Percentiles rank a stretch among this genome's conserved stretches.
These are phyloP conservation scores for Alternaria viburni DNA, from an alignment of 2,329 filamentous ascomycete species.

Conservation along the genomic window DNA sequence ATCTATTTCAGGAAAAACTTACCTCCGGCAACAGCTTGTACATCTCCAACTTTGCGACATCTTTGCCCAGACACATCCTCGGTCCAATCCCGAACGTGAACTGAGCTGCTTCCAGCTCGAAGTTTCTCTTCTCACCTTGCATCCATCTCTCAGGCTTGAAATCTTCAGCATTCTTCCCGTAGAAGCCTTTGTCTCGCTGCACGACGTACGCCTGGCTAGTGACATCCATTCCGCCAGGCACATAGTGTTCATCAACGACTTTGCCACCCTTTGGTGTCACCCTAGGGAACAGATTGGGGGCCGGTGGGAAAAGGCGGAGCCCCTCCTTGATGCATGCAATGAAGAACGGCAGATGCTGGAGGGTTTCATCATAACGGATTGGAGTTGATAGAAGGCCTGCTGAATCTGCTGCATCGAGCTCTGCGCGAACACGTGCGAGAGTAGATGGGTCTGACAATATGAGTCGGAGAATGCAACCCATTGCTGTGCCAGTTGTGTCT, in stretches of 20 bases:
- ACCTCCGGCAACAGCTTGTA: constrained; percentile 45
- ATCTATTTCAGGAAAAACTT: constrained; percentile 6
- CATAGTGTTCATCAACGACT: constrained; percentile 49
- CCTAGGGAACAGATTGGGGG: constrained; percentile 59
- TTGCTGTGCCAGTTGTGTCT: constrained; percentile 45
- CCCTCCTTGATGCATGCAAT: constrained; percentile 59
- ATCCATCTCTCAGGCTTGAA: constrained; percentile 54
- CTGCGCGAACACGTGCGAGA: constrained; percentile 25
- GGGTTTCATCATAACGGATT: constrained; percentile 39
- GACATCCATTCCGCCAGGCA: constrained; percentile 54
- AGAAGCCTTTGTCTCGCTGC: constrained; percentile 53
- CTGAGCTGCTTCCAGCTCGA: constrained; percentile 37
- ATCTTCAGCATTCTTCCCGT: constrained; percentile 49
- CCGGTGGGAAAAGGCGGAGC: constrained; percentile 59
- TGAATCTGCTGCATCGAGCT: constrained; percentile 31
- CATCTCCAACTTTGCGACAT: constrained; percentile 40
- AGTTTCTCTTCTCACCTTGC: constrained; percentile 26
- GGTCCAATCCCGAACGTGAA: constrained; percentile 39
- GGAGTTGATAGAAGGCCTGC: constrained; percentile 28
- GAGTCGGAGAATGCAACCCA: constrained; percentile 42
- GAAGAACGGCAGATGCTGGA: constrained; percentile 54
- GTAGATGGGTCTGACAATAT: constrained; percentile 23
- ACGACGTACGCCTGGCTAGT: constrained; percentile 57
- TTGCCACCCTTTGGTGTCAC: constrained; percentile 42
- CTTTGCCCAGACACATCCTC: constrained; percentile 40